Evolutionary conservation across 495 filamentous ascomycete species (phyloP), one percentile per base, ranked within the genome.

Genomic region (Baudoinia panamericana): DNA sequence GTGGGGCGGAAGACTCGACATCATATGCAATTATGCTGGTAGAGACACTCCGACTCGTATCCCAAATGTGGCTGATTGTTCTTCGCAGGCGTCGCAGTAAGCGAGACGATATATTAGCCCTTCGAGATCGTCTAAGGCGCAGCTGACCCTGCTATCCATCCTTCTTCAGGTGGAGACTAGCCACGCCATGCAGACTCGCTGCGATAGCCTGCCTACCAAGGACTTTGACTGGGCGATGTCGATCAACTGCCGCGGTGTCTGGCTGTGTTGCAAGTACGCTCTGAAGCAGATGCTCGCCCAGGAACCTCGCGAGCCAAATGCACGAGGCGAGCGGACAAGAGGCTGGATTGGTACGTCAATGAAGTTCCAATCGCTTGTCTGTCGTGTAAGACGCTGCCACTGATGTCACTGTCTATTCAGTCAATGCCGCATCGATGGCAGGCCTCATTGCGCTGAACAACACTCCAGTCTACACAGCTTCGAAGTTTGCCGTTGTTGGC

Each of bases 211-310:
- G 23, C 28, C 30, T 33, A 53, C 38, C 25, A 29, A 17, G 25
- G 16, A 39, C 15, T 55, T 32, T 22, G 50, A 55, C 27, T 17
- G 15, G 3, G 30, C 39, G 11, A 35, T 45, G 23, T 22, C 24
- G 25, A 43, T 55, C 42, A 55, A 55, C 33, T 13, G n/a, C 1
- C 43, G 41, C 4, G 45, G 45, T 23, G 49, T 55, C n/a, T 55
- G 46, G 39, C 36, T 49, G 16, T 48, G 52, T 29, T 53, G 44
- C 31, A 48, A 50, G 35, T 37, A 45, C 31, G 49, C 49, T 22
- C 24, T 49, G 23, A 24, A 31, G 11, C 52, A 55, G 40, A 55
- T 55, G 52, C 18, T 55, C 16, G 42, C 28, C 25, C 52, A 55
- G 35, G 49, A 52, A 20, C 52, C 50, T 16, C 28, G 46, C 13